These are phyloP conservation scores for Pseudophaeomoniella oleicola DNA, from an alignment of 2,329 filamentous ascomycete genomes.

Conservation along the genomic window DNA sequence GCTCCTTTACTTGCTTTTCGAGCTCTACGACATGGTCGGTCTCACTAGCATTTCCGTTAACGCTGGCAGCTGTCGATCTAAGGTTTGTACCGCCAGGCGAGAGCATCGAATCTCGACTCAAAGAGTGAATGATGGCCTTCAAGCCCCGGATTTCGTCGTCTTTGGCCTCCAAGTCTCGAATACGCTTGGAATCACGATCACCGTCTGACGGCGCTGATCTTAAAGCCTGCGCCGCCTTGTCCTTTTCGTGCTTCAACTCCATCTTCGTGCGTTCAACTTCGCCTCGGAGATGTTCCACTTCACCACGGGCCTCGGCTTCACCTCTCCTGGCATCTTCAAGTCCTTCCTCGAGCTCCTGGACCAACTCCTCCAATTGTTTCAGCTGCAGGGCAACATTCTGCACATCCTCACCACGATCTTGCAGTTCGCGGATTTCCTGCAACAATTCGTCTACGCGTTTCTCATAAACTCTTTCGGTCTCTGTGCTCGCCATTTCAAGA, in stretches of 20 bases:
- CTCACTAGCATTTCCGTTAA: constrained; percentile 27
- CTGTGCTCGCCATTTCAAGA: constrained; percentile 83
- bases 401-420: constrained; percentile 67
- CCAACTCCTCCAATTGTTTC: constrained; percentile 88
- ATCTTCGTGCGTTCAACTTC: constrained; percentile 85
- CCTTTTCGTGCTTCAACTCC: constrained; percentile 75
- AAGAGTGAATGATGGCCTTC: constrained; percentile 93
- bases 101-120: constrained; percentile 56
- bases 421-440: constrained; percentile 67
- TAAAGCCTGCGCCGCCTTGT: constrained; percentile 55
- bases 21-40: constrained; percentile 50
- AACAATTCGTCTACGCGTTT: constrained; percentile 44
- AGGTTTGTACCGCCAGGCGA: constrained; percentile 13
- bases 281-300: constrained; percentile 87
- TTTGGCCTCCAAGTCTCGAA: constrained; percentile 32
- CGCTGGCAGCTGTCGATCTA: constrained; percentile 5
- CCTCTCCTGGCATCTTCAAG: constrained; percentile 87
- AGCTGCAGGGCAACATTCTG: constrained; percentile 81
- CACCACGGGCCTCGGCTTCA: constrained; percentile 86
- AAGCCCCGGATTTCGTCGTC: constrained; percentile 95
- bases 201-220: constrained; percentile 20
- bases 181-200: constrained; percentile 7
- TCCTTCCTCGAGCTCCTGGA: constrained; percentile 92
- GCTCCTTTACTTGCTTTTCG: constrained; percentile 66
- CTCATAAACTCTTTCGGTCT: constrained; percentile 90